phyloP scores from a whole-genome alignment of 83 land plant genomes.

The Isoetes engelmannii region DNA sequence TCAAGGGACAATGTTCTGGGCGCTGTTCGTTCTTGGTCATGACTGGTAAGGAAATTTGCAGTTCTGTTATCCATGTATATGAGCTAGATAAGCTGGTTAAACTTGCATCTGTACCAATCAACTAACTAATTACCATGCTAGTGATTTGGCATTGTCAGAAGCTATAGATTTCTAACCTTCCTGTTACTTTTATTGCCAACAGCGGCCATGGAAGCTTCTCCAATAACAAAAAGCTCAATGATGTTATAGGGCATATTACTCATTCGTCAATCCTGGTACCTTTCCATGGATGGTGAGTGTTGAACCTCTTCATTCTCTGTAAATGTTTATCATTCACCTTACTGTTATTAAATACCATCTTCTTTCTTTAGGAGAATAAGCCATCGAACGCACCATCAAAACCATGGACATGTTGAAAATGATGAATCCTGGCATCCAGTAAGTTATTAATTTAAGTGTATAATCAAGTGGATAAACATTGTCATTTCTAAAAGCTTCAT shows the following conservation, averaged over 20 bases:
- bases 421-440: constrained; percentile 98
- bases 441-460: constrained; percentile 1
- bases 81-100: too few relatives aligned
- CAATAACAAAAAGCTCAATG: constrained; percentile 46
- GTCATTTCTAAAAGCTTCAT: not conserved
- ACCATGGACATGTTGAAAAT: constrained; percentile 90
- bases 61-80: not conserved
- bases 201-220: constrained; percentile 98
- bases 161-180: too few relatives aligned
- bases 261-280: constrained; percentile 91
- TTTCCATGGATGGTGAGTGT: constrained; percentile 74
- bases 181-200: not conserved
- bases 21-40: constrained; percentile 94
- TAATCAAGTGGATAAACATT: not conserved
- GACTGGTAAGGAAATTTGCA: constrained; percentile 52
- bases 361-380: constrained; percentile 70
- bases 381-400: constrained; percentile 95
- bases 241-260: constrained; percentile 63
- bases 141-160: too few relatives aligned
- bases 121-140: too few relatives aligned
- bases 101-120: too few relatives aligned
- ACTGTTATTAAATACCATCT: not conserved
- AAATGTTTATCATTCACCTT: not conserved
- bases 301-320: not conserved
- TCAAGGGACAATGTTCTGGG: constrained; percentile 99